These are phyloP conservation scores for Sarocladium brachiariae DNA, from an alignment of 2,329 filamentous ascomycete species.

Conservation along the genomic window DNA sequence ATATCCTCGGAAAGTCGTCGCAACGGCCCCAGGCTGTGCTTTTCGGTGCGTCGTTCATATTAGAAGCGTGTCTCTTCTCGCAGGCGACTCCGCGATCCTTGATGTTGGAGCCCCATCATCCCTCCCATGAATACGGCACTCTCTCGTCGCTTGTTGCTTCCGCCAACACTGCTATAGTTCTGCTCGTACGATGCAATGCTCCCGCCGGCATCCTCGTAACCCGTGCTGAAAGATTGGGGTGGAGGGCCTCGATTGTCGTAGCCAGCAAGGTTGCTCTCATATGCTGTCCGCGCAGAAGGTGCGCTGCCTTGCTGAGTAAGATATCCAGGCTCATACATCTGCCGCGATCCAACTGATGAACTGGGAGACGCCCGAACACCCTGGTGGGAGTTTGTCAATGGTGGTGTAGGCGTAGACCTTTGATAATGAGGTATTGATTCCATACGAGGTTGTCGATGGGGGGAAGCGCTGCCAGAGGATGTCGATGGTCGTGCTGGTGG, in stretches of 20 bases:
- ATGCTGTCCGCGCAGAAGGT: neutral
- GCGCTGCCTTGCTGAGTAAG: conserved; percentile 25
- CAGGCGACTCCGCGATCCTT: conserved; percentile 46
- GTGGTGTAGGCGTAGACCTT: conserved; percentile 40
- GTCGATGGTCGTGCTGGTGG: conserved; percentile 41
- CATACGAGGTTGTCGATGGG: conserved; percentile 40
- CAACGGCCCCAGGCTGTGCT: conserved; percentile 1
- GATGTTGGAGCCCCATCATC: conserved; percentile 39
- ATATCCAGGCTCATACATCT: conserved; percentile 39
- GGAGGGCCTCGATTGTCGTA: conserved; percentile 23
- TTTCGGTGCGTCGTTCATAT: conserved; percentile 1
- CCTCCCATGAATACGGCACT: conserved; percentile 52
- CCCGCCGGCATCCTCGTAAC: conserved; percentile 12
- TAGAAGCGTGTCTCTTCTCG: conserved; percentile 47
- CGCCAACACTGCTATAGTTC: conserved; percentile 17
- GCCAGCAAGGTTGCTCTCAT: conserved; percentile 12
- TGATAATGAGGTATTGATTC: conserved; percentile 23
- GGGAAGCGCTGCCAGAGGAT: conserved; percentile 41
- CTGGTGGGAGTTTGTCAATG: conserved; percentile 16
- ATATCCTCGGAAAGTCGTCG: conserved; percentile 8
- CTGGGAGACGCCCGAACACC: neutral
- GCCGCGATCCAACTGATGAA: conserved; percentile 16
- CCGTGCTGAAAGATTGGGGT: neutral
- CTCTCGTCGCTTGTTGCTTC: conserved; percentile 45
- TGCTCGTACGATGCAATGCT: conserved; percentile 28